phyloP scores from a whole-genome alignment of 441 rosid genomes.

The Arabidopsis hybrid region DNA sequence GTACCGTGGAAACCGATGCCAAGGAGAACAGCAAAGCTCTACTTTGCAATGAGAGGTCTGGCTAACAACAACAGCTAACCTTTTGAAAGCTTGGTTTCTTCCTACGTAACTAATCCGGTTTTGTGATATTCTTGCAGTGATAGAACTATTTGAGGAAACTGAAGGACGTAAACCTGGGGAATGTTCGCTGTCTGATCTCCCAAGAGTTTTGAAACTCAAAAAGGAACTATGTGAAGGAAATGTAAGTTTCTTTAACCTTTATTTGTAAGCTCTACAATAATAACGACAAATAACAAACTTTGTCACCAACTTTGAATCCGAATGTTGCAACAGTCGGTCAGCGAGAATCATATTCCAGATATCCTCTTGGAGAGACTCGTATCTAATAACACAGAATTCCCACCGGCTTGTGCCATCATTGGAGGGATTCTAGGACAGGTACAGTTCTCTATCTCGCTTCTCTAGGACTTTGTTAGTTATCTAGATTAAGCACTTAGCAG shows the following conservation, averaged over 20 bases:
- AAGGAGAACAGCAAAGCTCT: slow-evolving; percentile 69
- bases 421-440: slow-evolving; percentile 97
- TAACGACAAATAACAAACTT: background rate
- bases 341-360: slow-evolving; percentile 68
- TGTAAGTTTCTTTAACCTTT: slow-evolving; percentile 45
- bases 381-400: slow-evolving; percentile 56
- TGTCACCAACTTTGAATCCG: background rate
- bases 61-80: slow-evolving; percentile 4
- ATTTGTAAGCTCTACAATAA: background rate
- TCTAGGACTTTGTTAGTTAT: background rate
- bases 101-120: background rate
- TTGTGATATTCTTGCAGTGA: slow-evolving; percentile 52
- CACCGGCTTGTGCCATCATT: slow-evolving; percentile 87
- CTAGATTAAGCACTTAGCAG: slow-evolving; percentile 14
- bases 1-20: slow-evolving; percentile 77
- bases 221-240: slow-evolving; percentile 69
- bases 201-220: slow-evolving; percentile 59
- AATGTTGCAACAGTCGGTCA: slow-evolving; percentile 54
- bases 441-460: slow-evolving; percentile 46
- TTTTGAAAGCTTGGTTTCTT: background rate
- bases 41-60: slow-evolving; percentile 83
- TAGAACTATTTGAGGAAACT: slow-evolving; percentile 75
- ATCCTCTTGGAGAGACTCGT: slow-evolving; percentile 73
- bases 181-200: slow-evolving; percentile 60
- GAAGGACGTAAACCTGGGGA: slow-evolving; percentile 67